These are phyloP conservation scores for Sporothrix pallida DNA, from an alignment of 2,329 filamentous ascomycete genomes.

Conservation along the genomic window DNA sequence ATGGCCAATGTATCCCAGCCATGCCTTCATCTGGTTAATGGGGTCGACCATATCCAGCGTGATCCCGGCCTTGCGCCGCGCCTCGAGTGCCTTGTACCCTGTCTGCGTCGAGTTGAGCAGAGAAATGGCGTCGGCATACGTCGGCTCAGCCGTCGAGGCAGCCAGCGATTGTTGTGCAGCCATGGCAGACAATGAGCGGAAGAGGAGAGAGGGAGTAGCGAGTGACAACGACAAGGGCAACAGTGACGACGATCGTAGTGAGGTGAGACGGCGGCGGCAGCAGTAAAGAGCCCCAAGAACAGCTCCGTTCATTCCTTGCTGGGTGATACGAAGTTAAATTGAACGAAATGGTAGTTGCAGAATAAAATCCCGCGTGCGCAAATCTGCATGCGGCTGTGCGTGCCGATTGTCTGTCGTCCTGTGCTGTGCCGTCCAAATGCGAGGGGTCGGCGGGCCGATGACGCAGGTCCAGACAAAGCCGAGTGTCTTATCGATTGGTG, in stretches of 20 bases:
- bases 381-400: not conserved
- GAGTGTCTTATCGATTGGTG: constrained; percentile 19
- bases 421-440: not conserved
- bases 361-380: constrained; percentile 12
- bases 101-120: constrained; percentile 90
- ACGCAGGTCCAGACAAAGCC: constrained; percentile 3
- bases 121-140: constrained; percentile 75
- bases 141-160: not conserved
- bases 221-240: not conserved
- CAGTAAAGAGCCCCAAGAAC: constrained; percentile 24
- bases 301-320: constrained; percentile 23
- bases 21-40: constrained; percentile 79
- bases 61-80: constrained; percentile 74
- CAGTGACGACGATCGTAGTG: not conserved
- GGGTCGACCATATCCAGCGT: constrained; percentile 68
- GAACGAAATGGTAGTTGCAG: not conserved
- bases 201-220: not conserved
- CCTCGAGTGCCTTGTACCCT: constrained; percentile 80
- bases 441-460: constrained; percentile 27
- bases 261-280: constrained; percentile 23
- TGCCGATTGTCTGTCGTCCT: not conserved
- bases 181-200: not conserved
- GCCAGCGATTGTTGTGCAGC: not conserved
- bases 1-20: constrained; percentile 79
- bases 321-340: not conserved